Evolutionary conservation across 257 asterid species (phyloP), one percentile per base, ranked within the genome.

Genomic region (Plantago ovata): DNA sequence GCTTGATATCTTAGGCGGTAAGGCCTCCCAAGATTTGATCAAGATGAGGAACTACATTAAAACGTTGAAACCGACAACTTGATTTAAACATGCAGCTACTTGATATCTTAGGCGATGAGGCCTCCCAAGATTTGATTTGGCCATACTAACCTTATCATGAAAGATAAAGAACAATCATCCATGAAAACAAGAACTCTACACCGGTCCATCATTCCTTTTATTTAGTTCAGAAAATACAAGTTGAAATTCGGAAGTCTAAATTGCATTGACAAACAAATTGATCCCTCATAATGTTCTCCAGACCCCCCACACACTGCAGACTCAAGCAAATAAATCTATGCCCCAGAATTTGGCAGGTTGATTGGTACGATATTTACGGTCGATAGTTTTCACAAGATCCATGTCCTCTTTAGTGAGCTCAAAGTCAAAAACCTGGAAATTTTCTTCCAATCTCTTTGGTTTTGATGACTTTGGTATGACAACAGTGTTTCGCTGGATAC

Each of bases 401-500:
- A 57, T 57, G 50, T 57, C 62, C 20, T 57, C 80, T 38, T 77
- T 61, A 6, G 73, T 51, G 13, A 81, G 77, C 48, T 75, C 82
- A 18, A 81, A 77, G 60, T 75, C 78, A 3, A 67, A 66, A 56
- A 75, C 69, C 13, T 68, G 18, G 38, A 69, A 77, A 32, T 81
- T 81, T 57, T 77, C 80, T 40, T 51, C 68, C 75, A 81, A 22
- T 46, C 87, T 67, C 65, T 72, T 81, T 1, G 65, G 43, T 69
- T 81, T 81, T 10, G 87, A 81, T 62, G 87, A 28, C 79, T 81
- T 81, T 1, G 87, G 87, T 32, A 81, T 81, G 39, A 81, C 82
- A 33, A 53, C 74, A 12, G 74, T 70, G 47, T 65, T 65, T 43
- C 87, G 69, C 22, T 77, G 78, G 61, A 77, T 75, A 13, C 78